Conservation (phyloP, 352 stramenopile species). For the Lagenidium giganteum region DNA sequence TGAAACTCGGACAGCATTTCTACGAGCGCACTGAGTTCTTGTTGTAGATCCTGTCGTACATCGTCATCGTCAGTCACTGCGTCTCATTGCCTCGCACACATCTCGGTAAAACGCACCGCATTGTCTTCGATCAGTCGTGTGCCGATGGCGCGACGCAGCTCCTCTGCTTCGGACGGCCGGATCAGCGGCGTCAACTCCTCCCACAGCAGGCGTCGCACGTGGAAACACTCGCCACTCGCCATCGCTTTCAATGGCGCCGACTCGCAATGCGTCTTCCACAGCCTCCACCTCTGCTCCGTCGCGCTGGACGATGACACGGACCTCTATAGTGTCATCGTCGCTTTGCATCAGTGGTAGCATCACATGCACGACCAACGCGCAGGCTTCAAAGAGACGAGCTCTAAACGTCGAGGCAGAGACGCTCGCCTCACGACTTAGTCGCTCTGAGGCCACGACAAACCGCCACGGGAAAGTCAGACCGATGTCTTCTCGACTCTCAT, state of each 20-base stretch:
- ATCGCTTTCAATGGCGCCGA: not conserved
- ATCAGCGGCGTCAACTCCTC: conserved; percentile 59
- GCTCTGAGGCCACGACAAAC: no score
- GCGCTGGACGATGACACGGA: conserved; percentile 5
- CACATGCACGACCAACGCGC: conserved; percentile 5
- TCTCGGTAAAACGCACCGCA: conserved; percentile 19
- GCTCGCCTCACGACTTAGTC: no score
- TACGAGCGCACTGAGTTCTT: conserved; percentile 52
- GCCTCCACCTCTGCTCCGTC: not conserved
- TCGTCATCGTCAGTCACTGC: not conserved
- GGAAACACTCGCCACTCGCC: conserved; percentile 56
- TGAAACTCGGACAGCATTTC: conserved; percentile 80
- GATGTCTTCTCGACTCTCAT: no score
- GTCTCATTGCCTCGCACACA: no score
- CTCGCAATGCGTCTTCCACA: not conserved
- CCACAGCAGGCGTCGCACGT: conserved; percentile 67
- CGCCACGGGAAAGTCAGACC: no score
- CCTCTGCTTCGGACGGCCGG: conserved; percentile 46
- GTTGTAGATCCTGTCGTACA: conserved; percentile 32
- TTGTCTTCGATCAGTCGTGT: conserved; percentile 68
- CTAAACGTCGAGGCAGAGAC: not conserved
- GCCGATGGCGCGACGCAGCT: conserved; percentile 55
- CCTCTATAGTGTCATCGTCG: not conserved
- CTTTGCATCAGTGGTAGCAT: no score
- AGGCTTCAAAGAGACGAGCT: conserved; percentile 12